Conservation (phyloP, 73 alveolate genomes). For the Effrenium voratum region DNA sequence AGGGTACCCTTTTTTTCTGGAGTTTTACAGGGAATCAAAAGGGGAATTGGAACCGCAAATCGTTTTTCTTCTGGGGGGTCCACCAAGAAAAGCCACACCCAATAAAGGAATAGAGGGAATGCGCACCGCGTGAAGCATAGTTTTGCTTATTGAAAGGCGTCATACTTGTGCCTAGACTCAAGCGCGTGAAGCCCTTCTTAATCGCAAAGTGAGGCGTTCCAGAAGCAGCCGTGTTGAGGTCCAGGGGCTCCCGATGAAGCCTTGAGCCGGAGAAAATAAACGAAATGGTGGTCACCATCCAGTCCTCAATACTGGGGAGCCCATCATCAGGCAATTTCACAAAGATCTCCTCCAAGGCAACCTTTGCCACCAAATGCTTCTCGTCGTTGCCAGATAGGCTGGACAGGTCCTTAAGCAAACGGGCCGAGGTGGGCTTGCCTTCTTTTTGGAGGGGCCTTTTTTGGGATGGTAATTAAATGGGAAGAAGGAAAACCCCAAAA, state of each 20-base stretch:
- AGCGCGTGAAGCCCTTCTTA: slow-evolving; percentile 41
- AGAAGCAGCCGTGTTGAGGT: not conserved
- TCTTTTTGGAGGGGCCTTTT: no score
- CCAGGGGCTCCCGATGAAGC: slow-evolving; percentile 8
- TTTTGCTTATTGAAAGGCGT: no score
- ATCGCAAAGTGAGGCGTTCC: not conserved
- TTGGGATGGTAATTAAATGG: no score
- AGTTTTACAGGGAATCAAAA: no score
- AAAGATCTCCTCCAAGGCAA: not conserved
- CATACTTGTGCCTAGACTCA: not conserved
- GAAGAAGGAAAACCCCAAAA: no score
- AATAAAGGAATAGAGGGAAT: no score
- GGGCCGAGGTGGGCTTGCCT: no score
- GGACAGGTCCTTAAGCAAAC: not conserved
- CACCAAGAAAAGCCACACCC: no score
- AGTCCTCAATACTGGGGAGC: not conserved
- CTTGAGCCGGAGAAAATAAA: slow-evolving; percentile 15
- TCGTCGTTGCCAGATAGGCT: not conserved
- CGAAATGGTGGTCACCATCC: not conserved
- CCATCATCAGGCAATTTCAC: not conserved
- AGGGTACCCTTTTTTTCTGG: no score
- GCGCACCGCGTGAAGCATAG: no score
- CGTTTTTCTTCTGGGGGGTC: no score
- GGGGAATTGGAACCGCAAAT: no score
- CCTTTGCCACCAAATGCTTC: not conserved